A percentile compares a stretch with the other conserved stretches of the same genome.
Evolutionary conservation across 495 filamentous ascomycete genomes (phyloP).

Genomic region (Cercophora sp.): DNA sequence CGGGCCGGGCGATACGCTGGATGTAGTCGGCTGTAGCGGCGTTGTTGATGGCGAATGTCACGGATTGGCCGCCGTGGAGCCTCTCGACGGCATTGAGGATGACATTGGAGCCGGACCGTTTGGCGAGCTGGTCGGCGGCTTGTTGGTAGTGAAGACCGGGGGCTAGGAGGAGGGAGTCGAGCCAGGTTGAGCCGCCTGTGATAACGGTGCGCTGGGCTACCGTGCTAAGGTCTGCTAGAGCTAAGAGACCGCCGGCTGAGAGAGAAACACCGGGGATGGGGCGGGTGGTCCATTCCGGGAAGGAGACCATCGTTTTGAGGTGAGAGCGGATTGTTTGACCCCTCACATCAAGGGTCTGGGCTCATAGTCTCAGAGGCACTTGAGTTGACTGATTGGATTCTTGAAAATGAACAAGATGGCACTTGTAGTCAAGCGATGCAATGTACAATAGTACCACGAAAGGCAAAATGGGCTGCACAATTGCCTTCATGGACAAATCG

Average conservation of each 20-base stretch:
- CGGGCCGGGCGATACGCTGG: conserved; percentile 41
- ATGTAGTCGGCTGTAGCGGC: conserved; percentile 51
- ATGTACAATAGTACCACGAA: too few relatives aligned
- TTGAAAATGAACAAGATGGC: too few relatives aligned
- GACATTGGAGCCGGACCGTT: conserved; percentile 14
- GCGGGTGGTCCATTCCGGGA: conserved; percentile 12
- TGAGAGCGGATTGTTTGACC: too few relatives aligned
- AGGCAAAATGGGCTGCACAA: too few relatives aligned
- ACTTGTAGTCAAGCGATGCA: too few relatives aligned
- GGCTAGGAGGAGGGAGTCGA: conserved; percentile 53
- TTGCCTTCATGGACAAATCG: too few relatives aligned
- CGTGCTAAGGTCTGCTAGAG: conserved; percentile 54
- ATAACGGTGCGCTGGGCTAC: conserved; percentile 52
- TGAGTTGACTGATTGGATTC: too few relatives aligned
- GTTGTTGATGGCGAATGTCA: conserved; percentile 49
- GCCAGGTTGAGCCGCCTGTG: conserved; percentile 46
- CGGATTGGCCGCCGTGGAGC: conserved; percentile 21
- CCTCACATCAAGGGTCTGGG: too few relatives aligned
- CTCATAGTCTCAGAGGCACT: too few relatives aligned
- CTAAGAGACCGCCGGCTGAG: conserved; percentile 49
- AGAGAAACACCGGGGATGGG: conserved; percentile 36
- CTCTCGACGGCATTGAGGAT: conserved; percentile 32
- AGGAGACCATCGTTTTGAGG: conserved; percentile 14
- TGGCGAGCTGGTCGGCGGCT: conserved; percentile 43
- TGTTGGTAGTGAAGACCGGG: conserved; percentile 61